Percentiles rank a stretch among this genome's conserved stretches.
phyloP scores from a whole-genome alignment of 116 monocot species.

The Papilionanthe hybrid region DNA sequence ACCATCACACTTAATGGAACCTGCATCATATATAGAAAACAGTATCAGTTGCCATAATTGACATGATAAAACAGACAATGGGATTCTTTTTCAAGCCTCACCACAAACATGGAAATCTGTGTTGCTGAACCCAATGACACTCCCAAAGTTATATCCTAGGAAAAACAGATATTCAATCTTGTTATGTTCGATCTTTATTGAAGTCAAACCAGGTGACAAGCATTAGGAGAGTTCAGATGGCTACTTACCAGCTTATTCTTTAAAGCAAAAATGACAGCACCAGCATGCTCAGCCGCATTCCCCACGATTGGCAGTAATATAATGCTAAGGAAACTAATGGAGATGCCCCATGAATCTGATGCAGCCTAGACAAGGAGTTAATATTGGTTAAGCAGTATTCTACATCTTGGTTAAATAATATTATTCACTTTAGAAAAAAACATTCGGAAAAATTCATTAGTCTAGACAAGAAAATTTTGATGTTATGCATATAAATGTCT shows the following conservation, averaged over 20 bases:
- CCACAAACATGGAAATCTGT: slow-evolving; percentile 84
- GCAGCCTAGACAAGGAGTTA: slow-evolving; percentile 30
- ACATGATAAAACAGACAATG: background rate
- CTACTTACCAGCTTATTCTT: slow-evolving; percentile 64
- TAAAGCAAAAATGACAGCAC: slow-evolving; percentile 69
- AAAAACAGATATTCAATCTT: background rate
- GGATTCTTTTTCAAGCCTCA: slow-evolving; percentile 18
- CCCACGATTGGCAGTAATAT: slow-evolving; percentile 76
- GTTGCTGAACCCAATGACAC: slow-evolving; percentile 74
- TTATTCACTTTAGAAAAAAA: background rate
- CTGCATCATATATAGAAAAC: slow-evolving; percentile 16
- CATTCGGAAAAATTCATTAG: too few relatives aligned
- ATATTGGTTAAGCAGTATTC: background rate
- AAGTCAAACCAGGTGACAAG: background rate
- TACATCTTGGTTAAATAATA: background rate
- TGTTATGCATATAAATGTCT: too few relatives aligned
- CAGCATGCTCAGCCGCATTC: slow-evolving; percentile 81
- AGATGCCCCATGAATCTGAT: slow-evolving; percentile 57
- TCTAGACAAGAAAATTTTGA: too few relatives aligned
- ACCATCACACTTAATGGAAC: slow-evolving; percentile 57
- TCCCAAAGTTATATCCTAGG: slow-evolving; percentile 71
- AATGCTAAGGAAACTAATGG: slow-evolving; percentile 66
- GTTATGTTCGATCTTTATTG: background rate
- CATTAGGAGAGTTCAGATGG: background rate
- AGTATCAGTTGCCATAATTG: too few relatives aligned